These are phyloP conservation scores for Dioscorea alata DNA, from an alignment of 106 monocot genomes.

Conservation along the genomic window DNA sequence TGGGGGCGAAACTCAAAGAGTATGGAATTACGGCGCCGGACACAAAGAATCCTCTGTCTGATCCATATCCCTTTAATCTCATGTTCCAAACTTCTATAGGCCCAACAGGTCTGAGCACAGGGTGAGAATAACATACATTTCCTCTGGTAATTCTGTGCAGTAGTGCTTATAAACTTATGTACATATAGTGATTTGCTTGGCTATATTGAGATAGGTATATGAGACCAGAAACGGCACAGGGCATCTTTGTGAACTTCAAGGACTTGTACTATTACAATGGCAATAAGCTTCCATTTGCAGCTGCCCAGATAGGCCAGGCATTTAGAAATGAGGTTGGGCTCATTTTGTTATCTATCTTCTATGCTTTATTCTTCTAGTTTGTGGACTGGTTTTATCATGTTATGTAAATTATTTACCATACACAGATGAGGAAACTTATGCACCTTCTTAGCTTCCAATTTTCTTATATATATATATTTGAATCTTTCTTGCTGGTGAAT, in stretches of 20 bases:
- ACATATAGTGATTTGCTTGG: neutral
- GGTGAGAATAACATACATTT: slow-evolving; percentile 32
- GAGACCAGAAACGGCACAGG: slow-evolving; percentile 97
- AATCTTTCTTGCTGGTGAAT: too few relatives aligned
- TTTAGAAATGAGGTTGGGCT: slow-evolving; percentile 89
- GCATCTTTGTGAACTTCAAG: slow-evolving; percentile 96
- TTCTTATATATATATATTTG: too few relatives aligned
- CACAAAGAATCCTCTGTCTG: slow-evolving; percentile 82
- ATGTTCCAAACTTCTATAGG: slow-evolving; percentile 99
- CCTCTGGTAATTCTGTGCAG: neutral
- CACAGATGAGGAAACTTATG: too few relatives aligned
- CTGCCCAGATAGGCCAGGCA: slow-evolving; percentile 90
- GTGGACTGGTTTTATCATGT: neutral
- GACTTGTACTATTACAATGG: slow-evolving; percentile 96
- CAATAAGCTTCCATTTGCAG: slow-evolving; percentile 93
- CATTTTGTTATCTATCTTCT: neutral
- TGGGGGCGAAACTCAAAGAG: slow-evolving; percentile 82
- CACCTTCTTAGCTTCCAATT: too few relatives aligned
- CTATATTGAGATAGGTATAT: slow-evolving; percentile 52
- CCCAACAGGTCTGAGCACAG: slow-evolving; percentile 60
- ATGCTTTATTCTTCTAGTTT: neutral
- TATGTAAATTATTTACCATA: too few relatives aligned
- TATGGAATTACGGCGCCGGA: slow-evolving; percentile 84
- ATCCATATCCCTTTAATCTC: slow-evolving; percentile 96
- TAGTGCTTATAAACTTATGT: neutral